Evolutionary conservation across 2,329 filamentous ascomycete genomes (phyloP).

Genomic region (Penicillium rolfsii): DNA sequence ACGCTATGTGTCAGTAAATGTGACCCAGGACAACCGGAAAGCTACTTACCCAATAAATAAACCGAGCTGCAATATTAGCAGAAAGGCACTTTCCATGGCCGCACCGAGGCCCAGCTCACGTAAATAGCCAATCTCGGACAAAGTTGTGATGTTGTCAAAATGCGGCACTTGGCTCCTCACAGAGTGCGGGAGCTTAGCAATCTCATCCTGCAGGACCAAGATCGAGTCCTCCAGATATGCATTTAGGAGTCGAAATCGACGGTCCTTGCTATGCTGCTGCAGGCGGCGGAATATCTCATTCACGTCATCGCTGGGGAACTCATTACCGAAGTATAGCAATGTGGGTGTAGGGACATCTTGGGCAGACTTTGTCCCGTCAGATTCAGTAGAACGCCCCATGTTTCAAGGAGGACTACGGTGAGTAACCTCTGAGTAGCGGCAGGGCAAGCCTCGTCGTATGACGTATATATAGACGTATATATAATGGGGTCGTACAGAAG

Average conservation of each 20-base stretch:
- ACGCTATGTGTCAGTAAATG: neutral
- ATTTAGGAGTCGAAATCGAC: neutral
- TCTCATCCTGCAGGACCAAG: neutral
- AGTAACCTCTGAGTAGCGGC: too few relatives aligned
- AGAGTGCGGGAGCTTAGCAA: neutral
- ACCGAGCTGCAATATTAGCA: neutral
- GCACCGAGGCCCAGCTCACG: neutral
- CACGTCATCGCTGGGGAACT: constrained; percentile 1
- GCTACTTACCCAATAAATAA: neutral
- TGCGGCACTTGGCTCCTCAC: neutral
- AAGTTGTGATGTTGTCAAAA: neutral
- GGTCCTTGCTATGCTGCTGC: neutral
- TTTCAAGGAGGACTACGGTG: too few relatives aligned
- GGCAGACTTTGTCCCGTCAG: neutral
- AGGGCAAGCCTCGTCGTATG: too few relatives aligned
- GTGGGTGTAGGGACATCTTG: neutral
- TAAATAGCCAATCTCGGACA: neutral
- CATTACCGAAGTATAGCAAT: neutral
- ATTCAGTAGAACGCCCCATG: too few relatives aligned
- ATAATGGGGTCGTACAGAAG: too few relatives aligned
- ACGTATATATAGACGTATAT: too few relatives aligned
- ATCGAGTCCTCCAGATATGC: neutral
- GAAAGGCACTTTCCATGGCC: neutral
- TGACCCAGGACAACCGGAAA: neutral
- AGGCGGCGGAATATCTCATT: neutral